These are phyloP conservation scores for Nyssa sinensis DNA, from an alignment of 148 eudicot species.

Conservation along the genomic window DNA sequence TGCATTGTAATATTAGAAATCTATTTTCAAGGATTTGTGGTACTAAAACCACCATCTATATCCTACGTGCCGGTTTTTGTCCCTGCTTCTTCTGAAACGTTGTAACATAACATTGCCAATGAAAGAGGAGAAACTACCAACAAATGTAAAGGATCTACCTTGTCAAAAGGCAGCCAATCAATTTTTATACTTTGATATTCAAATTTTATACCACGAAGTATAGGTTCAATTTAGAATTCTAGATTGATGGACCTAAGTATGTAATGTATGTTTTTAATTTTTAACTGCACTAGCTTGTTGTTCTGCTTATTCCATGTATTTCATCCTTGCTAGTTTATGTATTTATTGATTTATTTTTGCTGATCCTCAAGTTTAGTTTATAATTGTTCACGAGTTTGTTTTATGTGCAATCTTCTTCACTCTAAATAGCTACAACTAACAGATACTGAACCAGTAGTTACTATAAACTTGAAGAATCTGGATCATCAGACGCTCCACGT, in stretches of 20 bases:
- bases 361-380: background rate
- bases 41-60: background rate
- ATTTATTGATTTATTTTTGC: too few species aligned
- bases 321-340: too few species aligned
- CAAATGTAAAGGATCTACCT: too few species aligned
- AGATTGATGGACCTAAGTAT: background rate
- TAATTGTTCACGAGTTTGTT: background rate
- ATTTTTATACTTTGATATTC: background rate
- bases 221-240: constrained; percentile 6
- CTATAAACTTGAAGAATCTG: background rate
- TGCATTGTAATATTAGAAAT: background rate
- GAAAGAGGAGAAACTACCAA: background rate
- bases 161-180: too few species aligned
- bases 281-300: background rate
- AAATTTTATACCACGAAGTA: background rate
- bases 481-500: background rate
- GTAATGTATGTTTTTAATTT: background rate
- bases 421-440: background rate
- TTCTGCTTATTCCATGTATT: background rate
- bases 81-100: background rate
- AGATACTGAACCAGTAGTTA: background rate
- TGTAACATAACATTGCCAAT: background rate
- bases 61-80: background rate
- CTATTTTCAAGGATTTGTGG: background rate
- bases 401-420: constrained; percentile 1